Conservation (phyloP, 2,329 filamentous ascomycete genomes). For the Phialemoniopsis sp. region DNA sequence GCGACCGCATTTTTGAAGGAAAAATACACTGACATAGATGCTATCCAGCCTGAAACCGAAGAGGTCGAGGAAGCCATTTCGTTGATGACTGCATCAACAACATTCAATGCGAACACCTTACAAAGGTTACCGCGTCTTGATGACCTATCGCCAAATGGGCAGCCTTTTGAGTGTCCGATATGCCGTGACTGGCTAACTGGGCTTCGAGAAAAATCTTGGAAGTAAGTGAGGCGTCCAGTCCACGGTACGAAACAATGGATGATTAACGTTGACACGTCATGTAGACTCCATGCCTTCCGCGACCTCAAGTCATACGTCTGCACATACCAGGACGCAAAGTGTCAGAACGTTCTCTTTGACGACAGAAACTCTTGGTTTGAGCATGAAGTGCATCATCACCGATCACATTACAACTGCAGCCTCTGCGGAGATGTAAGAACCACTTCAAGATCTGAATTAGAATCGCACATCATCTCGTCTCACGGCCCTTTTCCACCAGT, state of each 20-base stretch:
- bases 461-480: conserved; percentile 4
- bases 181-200: conserved; percentile 11
- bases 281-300: conserved; percentile 22
- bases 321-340: conserved; percentile 19
- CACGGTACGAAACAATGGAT: too few relatives aligned
- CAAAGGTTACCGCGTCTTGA: conserved; percentile 6
- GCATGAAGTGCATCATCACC: conserved; percentile 24
- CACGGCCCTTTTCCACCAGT: conserved; percentile 3
- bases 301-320: conserved; percentile 28
- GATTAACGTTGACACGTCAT: background rate
- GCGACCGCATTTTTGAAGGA: conserved; percentile 4
- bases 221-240: conserved; percentile 8
- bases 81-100: conserved; percentile 5
- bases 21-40: too few relatives aligned
- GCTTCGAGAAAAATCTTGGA: conserved; percentile 12
- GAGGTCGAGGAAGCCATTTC: background rate
- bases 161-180: conserved; percentile 14
- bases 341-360: conserved; percentile 19
- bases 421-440: conserved; percentile 11
- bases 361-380: conserved; percentile 22
- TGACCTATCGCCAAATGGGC: conserved; percentile 4
- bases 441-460: background rate
- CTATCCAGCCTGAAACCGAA: conserved; percentile 8
- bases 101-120: conserved; percentile 1
- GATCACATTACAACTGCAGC: conserved; percentile 18